phyloP scores from a whole-genome alignment of 2,329 filamentous ascomycete genomes.

The Mollisia scopiformis region DNA sequence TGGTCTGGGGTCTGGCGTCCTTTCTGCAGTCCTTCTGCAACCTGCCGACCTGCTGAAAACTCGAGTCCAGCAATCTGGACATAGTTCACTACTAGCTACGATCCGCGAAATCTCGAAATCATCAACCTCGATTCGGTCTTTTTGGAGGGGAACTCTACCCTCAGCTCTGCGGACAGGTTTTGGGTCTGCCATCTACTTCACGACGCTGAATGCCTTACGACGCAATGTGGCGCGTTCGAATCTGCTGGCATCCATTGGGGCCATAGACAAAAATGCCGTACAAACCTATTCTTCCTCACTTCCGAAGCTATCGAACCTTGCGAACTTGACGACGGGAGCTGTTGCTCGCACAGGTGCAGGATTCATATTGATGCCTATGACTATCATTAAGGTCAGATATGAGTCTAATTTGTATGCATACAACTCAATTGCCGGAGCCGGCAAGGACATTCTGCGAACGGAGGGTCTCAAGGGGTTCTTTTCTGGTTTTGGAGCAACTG shows the following conservation, averaged over 20 bases:
- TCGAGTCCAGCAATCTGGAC: constrained; percentile 84
- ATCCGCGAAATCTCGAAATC: constrained; percentile 71
- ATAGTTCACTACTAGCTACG: constrained; percentile 68
- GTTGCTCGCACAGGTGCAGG: constrained; percentile 84
- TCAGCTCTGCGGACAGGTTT: constrained; percentile 93
- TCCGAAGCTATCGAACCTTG: constrained; percentile 79
- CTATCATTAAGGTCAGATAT: constrained; percentile 94
- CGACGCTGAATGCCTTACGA: constrained; percentile 81
- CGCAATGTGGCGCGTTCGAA: constrained; percentile 59
- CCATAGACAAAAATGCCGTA: constrained; percentile 27
- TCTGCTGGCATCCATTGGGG: constrained; percentile 38
- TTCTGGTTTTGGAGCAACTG: constrained; percentile 89
- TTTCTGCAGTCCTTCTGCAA: constrained; percentile 88
- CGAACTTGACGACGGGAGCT: constrained; percentile 85
- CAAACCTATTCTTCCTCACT: constrained; percentile 66
- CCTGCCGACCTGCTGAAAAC: constrained; percentile 97
- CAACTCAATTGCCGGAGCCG: constrained; percentile 72
- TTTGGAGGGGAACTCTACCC: constrained; percentile 93
- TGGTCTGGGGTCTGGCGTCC: constrained; percentile 83
- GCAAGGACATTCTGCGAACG: constrained; percentile 70
- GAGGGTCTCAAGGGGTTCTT: constrained; percentile 88
- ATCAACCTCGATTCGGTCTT: constrained; percentile 64
- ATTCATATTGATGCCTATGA: constrained; percentile 92
- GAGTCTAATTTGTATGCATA: constrained; percentile 89
- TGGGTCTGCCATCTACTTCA: constrained; percentile 93